Evolutionary conservation across 2,329 filamentous ascomycete species (phyloP), one percentile per base, ranked within the genome.

Genomic region (Phoma sp.): DNA sequence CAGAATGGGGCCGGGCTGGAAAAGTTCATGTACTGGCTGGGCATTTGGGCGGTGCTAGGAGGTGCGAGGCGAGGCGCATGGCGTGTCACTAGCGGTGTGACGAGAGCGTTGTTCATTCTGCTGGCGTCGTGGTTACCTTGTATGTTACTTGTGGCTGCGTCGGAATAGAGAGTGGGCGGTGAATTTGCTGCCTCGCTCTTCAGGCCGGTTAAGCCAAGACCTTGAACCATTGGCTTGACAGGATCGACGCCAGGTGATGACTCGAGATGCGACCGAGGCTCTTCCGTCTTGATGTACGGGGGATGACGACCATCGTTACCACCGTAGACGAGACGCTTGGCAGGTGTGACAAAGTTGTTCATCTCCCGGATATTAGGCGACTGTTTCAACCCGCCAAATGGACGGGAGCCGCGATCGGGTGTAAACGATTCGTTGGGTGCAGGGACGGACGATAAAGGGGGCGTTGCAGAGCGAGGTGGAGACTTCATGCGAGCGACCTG

Each of bases 1-100:
- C 91, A 96, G 74, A 96, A 95, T 0, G 91, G 90, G 1, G 91
- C 91, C 0, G 91, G 91, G 26, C 89, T 92, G 64, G 88, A 92
- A 38, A 91, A 92, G 28, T 91, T 90, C 84, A 93, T 92, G 72
- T 92, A 91, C 67, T 92, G 89, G 68, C 89, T 93, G 9, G 91
- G 91, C 49, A 90, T 82, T 69, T 93, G 89, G 5, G 89, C 86
- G 5, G 91, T 93, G 66, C 89, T 92, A 0, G 91, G 90, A 25
- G 91, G 91, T 1, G 88, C 90, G 33, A 93, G 82, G 62, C 84
- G 85, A 25, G 91, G 90, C 57, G 90, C 86, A 56, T 91, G 86
- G 43, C 87, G 84, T 37, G 86, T 86, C 7, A 90, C 89, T 7
- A 90, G 87, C 1, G 89, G 89, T 1, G 89, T 92, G 39, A 91